Evolutionary conservation across 1,139 yeast species (phyloP).

Genomic region (Kodamaea suecica): DNA sequence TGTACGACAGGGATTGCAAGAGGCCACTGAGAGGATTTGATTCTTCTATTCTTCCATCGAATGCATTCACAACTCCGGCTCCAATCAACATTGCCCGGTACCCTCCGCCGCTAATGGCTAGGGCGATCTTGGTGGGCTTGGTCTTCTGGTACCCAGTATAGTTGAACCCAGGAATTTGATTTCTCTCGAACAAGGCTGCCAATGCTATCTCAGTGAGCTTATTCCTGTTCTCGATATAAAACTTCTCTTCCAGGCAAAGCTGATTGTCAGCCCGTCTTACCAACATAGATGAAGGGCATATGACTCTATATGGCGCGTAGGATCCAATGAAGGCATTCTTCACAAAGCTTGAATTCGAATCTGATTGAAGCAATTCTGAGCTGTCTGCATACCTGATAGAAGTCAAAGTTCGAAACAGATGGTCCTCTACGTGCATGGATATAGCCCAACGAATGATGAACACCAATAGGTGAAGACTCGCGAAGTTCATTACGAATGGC

Average conservation of each 20-base stretch:
- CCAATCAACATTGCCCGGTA: constrained; percentile 66
- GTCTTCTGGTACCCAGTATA: constrained; percentile 19
- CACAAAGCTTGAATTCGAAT: not conserved
- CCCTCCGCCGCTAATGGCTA: constrained; percentile 74
- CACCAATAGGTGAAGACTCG: too few species aligned
- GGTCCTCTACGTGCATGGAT: too few species aligned
- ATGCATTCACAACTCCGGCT: constrained; percentile 57
- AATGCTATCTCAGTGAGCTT: constrained; percentile 30
- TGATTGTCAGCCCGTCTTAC: constrained; percentile 35
- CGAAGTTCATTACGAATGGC: too few species aligned
- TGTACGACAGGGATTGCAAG: constrained; percentile 51
- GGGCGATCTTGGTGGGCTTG: constrained; percentile 42
- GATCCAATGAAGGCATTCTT: constrained; percentile 8
- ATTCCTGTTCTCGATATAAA: constrained; percentile 36
- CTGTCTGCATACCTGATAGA: too few species aligned
- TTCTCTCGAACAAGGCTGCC: constrained; percentile 30
- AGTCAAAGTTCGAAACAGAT: too few species aligned
- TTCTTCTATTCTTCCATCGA: constrained; percentile 44
- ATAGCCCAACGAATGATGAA: too few species aligned
- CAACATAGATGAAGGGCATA: constrained; percentile 38
- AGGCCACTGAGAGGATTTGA: constrained; percentile 44
- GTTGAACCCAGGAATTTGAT: constrained; percentile 38
- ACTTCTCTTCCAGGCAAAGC: constrained; percentile 30
- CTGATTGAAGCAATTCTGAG: not conserved
- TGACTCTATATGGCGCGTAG: constrained; percentile 40